Percentiles rank a stretch among this genome's conserved stretches.
Evolutionary conservation across 495 filamentous ascomycete genomes (phyloP).

Genomic region (Aspergillus carlsbadensis): DNA sequence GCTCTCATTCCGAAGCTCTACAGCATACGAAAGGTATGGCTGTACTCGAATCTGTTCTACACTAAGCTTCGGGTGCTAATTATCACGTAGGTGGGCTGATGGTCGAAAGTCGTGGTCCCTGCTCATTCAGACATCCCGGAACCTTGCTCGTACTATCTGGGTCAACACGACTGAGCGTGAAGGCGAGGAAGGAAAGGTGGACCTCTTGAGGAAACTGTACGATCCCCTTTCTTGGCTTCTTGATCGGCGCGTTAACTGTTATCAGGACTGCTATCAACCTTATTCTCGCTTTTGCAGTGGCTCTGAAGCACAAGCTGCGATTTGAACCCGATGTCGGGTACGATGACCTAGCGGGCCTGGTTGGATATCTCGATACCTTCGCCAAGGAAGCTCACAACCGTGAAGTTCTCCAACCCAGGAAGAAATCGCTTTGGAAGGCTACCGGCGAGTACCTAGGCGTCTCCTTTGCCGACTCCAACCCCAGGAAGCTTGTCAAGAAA

Average conservation of each 20-base stretch:
- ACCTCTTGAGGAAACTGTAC: slow-evolving; percentile 69
- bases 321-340: slow-evolving; percentile 84
- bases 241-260: slow-evolving; percentile 8
- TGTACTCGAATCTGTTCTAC: neutral
- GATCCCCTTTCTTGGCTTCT: slow-evolving; percentile 1
- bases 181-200: slow-evolving; percentile 61
- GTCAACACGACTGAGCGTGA: slow-evolving; percentile 66
- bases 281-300: slow-evolving; percentile 70
- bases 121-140: slow-evolving; percentile 68
- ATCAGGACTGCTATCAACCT: slow-evolving; percentile 73
- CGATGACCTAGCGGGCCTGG: slow-evolving; percentile 53
- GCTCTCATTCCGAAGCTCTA: slow-evolving; percentile 79
- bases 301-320: slow-evolving; percentile 83
- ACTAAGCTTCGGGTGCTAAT: slow-evolving; percentile 6
- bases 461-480: slow-evolving; percentile 69
- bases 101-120: slow-evolving; percentile 77
- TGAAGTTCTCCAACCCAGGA: slow-evolving; percentile 38
- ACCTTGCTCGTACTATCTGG: slow-evolving; percentile 78
- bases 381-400: slow-evolving; percentile 64
- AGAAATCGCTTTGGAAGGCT: slow-evolving; percentile 57
- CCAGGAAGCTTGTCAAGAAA: slow-evolving; percentile 67
- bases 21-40: slow-evolving; percentile 73
- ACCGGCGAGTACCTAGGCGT: slow-evolving; percentile 69
- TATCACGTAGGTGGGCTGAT: slow-evolving; percentile 57
- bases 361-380: slow-evolving; percentile 49